Evolutionary conservation across 225 moss, liverwort and hornwort species (phyloP).

Genomic region (Bryum argenteum): DNA sequence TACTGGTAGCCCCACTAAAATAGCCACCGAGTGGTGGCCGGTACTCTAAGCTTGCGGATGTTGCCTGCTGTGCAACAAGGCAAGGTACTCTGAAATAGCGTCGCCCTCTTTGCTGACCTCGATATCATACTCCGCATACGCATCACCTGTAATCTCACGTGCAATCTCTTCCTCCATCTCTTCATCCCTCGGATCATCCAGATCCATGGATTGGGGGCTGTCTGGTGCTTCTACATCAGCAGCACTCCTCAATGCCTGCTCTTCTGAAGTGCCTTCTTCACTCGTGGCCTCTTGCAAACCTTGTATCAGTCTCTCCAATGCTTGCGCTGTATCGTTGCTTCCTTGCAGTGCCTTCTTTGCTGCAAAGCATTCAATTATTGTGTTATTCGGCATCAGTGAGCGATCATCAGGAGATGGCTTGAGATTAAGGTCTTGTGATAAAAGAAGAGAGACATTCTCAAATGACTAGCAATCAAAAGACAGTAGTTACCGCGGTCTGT

Average conservation of each 20-base stretch:
- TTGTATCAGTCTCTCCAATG: constrained; percentile 58
- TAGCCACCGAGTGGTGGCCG: constrained; percentile 28
- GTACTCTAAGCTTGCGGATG: constrained; percentile 25
- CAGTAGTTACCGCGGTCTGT: constrained; percentile 16
- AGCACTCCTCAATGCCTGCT: constrained; percentile 26
- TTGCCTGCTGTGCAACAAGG: constrained; percentile 60
- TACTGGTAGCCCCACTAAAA: constrained; percentile 15
- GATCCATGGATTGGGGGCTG: constrained; percentile 47
- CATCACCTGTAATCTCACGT: constrained; percentile 71
- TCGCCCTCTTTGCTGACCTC: constrained; percentile 88
- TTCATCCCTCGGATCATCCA: constrained; percentile 61
- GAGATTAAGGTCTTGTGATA: too few species aligned
- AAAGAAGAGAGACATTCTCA: background rate
- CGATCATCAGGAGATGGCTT: too few species aligned
- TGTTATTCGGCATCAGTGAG: background rate
- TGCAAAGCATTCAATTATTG: constrained; percentile 31
- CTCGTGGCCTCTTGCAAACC: constrained; percentile 42
- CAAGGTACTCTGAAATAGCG: constrained; percentile 75
- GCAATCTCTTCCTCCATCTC: constrained; percentile 97
- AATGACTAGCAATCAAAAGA: constrained; percentile 7
- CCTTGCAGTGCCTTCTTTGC: constrained; percentile 56
- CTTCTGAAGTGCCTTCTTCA: constrained; percentile 33
- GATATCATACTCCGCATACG: constrained; percentile 88
- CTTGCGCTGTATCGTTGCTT: constrained; percentile 49
- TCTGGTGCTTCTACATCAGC: constrained; percentile 34